Conservation (phyloP, 1,139 yeast species). For the Protomyces macrosporus region DNA sequence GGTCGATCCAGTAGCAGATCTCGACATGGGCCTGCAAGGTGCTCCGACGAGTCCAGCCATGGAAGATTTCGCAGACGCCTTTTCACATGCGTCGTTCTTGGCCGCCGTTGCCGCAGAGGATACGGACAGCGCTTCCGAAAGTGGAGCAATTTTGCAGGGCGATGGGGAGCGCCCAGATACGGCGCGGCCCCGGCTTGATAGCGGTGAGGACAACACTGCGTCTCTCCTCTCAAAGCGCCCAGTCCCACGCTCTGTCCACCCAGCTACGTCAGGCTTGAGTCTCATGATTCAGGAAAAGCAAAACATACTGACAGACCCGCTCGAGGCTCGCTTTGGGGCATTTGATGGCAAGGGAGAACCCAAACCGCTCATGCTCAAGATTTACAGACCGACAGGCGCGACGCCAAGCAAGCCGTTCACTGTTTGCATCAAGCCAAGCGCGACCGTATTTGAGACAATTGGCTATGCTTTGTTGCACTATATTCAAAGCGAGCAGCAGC, state of each 20-base stretch:
- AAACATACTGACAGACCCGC: slow-evolving; percentile 39
- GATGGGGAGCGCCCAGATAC: neutral
- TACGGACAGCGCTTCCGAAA: neutral
- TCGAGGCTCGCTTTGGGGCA: slow-evolving; percentile 41
- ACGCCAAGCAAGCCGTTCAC: slow-evolving; percentile 39
- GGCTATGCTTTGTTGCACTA: slow-evolving; percentile 43
- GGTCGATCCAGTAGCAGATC: neutral
- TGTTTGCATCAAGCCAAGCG: slow-evolving; percentile 41
- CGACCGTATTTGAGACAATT: slow-evolving; percentile 43
- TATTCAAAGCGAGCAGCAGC: slow-evolving; percentile 36
- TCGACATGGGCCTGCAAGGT: neutral
- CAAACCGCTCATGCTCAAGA: slow-evolving; percentile 39
- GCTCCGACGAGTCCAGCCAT: neutral
- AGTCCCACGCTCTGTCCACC: neutral
- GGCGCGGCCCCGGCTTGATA: neutral
- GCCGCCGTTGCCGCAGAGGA: neutral
- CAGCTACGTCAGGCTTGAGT: slow-evolving; percentile 26
- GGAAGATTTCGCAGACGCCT: neutral
- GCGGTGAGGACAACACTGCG: neutral
- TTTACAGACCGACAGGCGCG: slow-evolving; percentile 41
- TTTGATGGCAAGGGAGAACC: slow-evolving; percentile 43
- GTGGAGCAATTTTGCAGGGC: neutral
- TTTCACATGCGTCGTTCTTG: neutral
- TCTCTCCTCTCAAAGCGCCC: neutral
- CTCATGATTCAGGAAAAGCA: slow-evolving; percentile 30